Base-by-base conservation (phyloP, 495 filamentous ascomycete species). In the Gamarada debralockiae region DNA sequence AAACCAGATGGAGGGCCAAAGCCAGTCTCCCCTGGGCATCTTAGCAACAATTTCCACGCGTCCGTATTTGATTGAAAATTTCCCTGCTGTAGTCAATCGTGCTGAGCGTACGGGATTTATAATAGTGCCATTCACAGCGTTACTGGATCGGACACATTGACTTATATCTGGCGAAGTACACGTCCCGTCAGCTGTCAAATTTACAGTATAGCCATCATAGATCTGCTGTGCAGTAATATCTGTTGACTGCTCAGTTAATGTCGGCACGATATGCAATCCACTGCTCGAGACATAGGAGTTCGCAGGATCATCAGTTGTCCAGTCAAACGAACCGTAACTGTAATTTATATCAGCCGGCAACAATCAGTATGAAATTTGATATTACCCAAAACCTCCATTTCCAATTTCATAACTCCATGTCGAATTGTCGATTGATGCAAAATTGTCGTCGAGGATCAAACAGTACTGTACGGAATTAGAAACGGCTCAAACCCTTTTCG, bases 241-340 rank as follows among this genome's bases (percentile, higher is more conserved):
- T 4, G 36, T 45, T 0, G 68, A 59, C 34, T 67, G 65, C 18
- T 55, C 70, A 0, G 70, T 73, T 17, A 75, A 49, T 0, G 72
- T 74, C 3, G 72, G 73, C 12, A 72, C 64, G 42, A 75, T 75
- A 37, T 74, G 69, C 2, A 75, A 63, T 17, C 70, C 70, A 3
- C 63, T 52, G 0, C 39, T 56, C 33, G 71, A 66, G 8, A 64
- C 64, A 48, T 68, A 74, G 1, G 70, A 59, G 48, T 75, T 75
- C 47, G 52, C 46, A 0, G 64, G 53, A 44, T 73, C 72, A 17
- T 60, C 58, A 8, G 70, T 73, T 2, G 70, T 72, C 70, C 68
- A 70, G 53, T 73, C 70, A 47, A 72, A 73, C 8, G 60, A 63
- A 15, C 70, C 70, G 14, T 41, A 55, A n/a, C n/a, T n/a, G n/a